These are phyloP conservation scores for Schizopora paradoxa DNA, from an alignment of 1,284 basidiomycete species.

Conservation along the genomic window DNA sequence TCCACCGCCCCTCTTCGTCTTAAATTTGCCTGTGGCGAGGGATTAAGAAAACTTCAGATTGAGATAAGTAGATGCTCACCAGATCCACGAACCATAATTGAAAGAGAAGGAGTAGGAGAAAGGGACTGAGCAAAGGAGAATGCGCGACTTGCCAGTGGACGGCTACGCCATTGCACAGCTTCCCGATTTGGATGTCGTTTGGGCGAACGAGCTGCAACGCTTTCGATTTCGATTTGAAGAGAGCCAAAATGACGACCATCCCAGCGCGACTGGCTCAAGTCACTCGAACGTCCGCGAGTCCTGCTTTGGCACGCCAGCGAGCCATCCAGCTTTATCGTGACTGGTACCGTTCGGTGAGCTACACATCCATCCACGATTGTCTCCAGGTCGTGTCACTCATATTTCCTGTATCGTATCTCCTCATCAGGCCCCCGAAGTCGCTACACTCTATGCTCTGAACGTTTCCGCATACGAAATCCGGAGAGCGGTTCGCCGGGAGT, in stretches of 20 bases:
- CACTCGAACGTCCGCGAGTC: constrained; percentile 53
- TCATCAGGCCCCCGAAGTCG: constrained; percentile 83
- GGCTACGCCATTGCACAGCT: neutral
- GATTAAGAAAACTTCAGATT: neutral
- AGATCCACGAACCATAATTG: constrained; percentile 52
- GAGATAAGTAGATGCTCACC: constrained; percentile 30
- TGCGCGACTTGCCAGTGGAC: no score
- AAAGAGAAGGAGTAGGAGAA: constrained; percentile 3
- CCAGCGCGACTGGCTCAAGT: constrained; percentile 82
- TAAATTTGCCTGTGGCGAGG: constrained; percentile 61
- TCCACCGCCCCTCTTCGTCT: constrained; percentile 83
- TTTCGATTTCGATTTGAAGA: constrained; percentile 2
- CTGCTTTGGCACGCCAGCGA: constrained; percentile 67
- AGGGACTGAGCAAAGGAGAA: constrained; percentile 8
- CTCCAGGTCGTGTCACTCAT: constrained; percentile 12
- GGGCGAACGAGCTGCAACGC: constrained; percentile 10
- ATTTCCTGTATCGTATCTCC: constrained; percentile 2
- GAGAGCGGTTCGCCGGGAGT: constrained; percentile 79
- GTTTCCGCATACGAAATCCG: constrained; percentile 80
- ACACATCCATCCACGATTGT: constrained; percentile 18
- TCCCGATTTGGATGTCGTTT: neutral
- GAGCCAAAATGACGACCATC: constrained; percentile 80
- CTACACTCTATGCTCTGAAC: constrained; percentile 79
- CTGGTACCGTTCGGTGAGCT: constrained; percentile 85
- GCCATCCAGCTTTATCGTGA: constrained; percentile 82